Percentiles rank a stretch among this genome's conserved stretches.
Evolutionary conservation across 2,329 filamentous ascomycete species (phyloP).

Genomic region (Madurella fahalii): DNA sequence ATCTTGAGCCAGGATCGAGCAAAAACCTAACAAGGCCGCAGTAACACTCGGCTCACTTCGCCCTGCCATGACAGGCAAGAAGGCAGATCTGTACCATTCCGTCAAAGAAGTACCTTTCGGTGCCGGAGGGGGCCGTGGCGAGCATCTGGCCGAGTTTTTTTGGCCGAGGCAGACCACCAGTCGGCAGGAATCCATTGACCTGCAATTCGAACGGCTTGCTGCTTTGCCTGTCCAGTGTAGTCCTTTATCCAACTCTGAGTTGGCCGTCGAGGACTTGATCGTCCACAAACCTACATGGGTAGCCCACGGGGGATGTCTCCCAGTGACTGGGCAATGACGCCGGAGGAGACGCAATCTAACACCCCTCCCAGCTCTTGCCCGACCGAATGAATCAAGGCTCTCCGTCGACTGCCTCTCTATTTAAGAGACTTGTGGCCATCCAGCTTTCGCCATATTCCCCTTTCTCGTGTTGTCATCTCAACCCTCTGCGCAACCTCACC

Average conservation of each 20-base stretch:
- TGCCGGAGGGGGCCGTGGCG: constrained; percentile 10
- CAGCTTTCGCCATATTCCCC: constrained; percentile 33
- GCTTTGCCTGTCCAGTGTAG: constrained; percentile 30
- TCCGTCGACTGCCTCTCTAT: constrained; percentile 16
- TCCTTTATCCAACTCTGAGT: constrained; percentile 24
- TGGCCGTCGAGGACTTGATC: constrained; percentile 9
- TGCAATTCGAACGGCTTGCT: constrained; percentile 33
- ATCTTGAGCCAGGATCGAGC: neutral
- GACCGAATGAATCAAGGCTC: constrained; percentile 19
- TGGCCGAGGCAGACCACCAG: constrained; percentile 16
- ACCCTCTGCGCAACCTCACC: constrained; percentile 40
- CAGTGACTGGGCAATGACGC: constrained; percentile 16
- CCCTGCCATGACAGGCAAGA: constrained; percentile 3
- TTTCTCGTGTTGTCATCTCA: constrained; percentile 40
- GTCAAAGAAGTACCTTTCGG: neutral
- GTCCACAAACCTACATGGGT: constrained; percentile 22
- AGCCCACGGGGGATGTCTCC: constrained; percentile 12
- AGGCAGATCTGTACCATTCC: neutral
- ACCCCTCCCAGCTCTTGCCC: constrained; percentile 20
- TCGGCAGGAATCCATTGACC: constrained; percentile 20
- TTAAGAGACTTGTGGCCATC: constrained; percentile 31
- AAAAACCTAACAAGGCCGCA: neutral
- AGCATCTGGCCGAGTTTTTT: constrained; percentile 15
- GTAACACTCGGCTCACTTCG: constrained; percentile 3
- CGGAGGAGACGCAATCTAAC: constrained; percentile 21